These are phyloP conservation scores for Polygonum maritimum DNA, from an alignment of 148 eudicot species.

Conservation along the genomic window DNA sequence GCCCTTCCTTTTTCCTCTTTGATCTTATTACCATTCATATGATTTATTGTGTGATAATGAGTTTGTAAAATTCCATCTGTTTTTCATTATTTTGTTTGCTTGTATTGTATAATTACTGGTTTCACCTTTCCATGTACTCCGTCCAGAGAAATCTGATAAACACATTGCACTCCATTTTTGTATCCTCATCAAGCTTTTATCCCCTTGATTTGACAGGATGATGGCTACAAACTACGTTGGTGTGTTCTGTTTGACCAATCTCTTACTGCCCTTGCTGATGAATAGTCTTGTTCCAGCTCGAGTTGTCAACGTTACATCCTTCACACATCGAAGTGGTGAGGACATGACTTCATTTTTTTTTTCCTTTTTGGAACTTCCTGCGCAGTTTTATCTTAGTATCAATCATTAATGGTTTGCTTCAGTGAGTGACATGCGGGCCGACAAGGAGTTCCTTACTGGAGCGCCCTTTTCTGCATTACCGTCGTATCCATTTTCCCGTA, in stretches of 20 bases:
- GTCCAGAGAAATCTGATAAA: not conserved
- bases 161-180: not conserved
- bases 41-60: not conserved
- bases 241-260: constrained; percentile 72
- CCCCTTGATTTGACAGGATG: constrained; percentile 42
- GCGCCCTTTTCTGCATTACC: constrained; percentile 25
- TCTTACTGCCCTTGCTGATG: constrained; percentile 65
- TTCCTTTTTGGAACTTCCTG: not conserved
- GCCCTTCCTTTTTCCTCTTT: not conserved
- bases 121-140: not conserved
- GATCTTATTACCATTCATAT: not conserved
- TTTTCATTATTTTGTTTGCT: not conserved
- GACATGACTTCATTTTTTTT: not conserved
- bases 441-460: constrained; percentile 52
- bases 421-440: constrained; percentile 41
- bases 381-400: not conserved
- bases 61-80: not conserved
- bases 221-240: constrained; percentile 84
- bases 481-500: constrained; percentile 57
- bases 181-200: not conserved
- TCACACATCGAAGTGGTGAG: constrained; percentile 80
- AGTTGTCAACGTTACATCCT: constrained; percentile 77
- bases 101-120: not conserved
- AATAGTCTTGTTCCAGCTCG: constrained; percentile 79
- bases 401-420: constrained; percentile 15